Evolutionary conservation across 2,329 filamentous ascomycete species (phyloP).

Genomic region (Colletotrichum tofieldiae): DNA sequence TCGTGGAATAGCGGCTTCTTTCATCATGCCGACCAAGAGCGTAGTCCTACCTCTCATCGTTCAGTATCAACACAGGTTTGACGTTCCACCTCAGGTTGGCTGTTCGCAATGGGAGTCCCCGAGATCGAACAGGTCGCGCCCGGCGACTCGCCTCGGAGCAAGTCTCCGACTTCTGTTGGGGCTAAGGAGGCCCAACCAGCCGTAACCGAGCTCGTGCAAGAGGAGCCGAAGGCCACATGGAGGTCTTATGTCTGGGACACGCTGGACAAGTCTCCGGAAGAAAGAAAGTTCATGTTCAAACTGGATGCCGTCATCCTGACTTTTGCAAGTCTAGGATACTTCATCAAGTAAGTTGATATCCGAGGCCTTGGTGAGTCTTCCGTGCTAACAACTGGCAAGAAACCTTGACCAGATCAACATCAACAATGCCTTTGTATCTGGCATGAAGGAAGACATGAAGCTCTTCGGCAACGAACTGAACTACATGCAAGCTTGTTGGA

Average conservation of each 20-base stretch:
- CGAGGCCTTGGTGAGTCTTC: not conserved
- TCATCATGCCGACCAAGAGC: not conserved
- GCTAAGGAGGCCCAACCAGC: not conserved
- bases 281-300: conserved; percentile 59
- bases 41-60: not conserved
- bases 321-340: conserved; percentile 50
- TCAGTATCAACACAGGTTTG: too few species aligned
- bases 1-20: not conserved
- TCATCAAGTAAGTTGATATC: conserved; percentile 45
- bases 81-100: not conserved
- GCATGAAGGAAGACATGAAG: conserved; percentile 48
- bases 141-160: conserved; percentile 28
- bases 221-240: conserved; percentile 59
- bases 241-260: conserved; percentile 66
- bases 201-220: conserved; percentile 41
- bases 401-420: conserved; percentile 52
- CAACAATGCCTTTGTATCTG: conserved; percentile 53
- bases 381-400: not conserved
- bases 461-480: conserved; percentile 50
- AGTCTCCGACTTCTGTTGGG: conserved; percentile 9
- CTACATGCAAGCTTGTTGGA: conserved; percentile 49
- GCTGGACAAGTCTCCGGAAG: conserved; percentile 59
- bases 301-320: conserved; percentile 58
- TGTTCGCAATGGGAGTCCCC: conserved; percentile 19
- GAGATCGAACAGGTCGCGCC: conserved; percentile 25